Percentiles rank a stretch among this genome's conserved stretches.
These are phyloP conservation scores for Salix koriyanagi DNA, from an alignment of 345 rosid species.

Conservation along the genomic window DNA sequence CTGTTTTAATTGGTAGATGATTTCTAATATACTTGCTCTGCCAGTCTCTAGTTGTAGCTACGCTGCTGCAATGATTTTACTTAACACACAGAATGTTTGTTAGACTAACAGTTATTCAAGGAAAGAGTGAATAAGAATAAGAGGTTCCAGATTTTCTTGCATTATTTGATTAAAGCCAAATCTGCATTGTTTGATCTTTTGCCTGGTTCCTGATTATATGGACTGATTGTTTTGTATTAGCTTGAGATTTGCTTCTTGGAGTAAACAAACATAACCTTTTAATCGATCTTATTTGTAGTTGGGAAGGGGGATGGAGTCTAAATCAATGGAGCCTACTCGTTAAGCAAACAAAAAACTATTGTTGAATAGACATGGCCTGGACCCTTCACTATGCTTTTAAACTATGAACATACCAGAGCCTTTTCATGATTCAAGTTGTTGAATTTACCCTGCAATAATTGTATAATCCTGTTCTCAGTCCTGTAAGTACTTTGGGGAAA, in stretches of 20 bases:
- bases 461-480: neutral
- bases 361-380: neutral
- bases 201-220: neutral
- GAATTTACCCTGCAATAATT: no score
- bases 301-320: no score
- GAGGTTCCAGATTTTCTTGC: neutral
- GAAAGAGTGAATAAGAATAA: neutral
- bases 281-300: neutral
- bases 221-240: neutral
- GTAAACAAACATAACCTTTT: neutral
- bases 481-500: neutral
- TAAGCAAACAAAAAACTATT: neutral
- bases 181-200: neutral
- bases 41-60: neutral
- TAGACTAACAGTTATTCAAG: neutral
- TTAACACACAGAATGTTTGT: neutral
- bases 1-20: no score
- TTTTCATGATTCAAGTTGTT: neutral
- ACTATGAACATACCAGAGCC: neutral
- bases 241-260: neutral
- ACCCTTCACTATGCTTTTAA: neutral
- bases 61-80: neutral
- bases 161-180: neutral
- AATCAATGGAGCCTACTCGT: no score
- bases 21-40: neutral